Percentiles rank a stretch among this genome's conserved stretches.
Conservation (phyloP, 176 grass and related monocot genomes). For the Stipa capillata region DNA sequence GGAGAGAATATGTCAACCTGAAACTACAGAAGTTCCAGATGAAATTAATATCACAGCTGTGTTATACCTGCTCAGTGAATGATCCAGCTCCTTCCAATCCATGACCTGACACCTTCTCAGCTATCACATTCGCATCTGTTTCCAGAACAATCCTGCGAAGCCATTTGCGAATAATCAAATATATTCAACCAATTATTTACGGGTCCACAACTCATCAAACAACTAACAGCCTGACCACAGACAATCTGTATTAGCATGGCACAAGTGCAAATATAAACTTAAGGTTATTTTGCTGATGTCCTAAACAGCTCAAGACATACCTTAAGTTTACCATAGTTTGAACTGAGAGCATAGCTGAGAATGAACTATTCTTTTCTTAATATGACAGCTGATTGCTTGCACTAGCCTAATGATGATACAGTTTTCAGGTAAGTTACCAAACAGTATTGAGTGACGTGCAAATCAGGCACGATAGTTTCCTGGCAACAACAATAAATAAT, state of each 20-base stretch:
- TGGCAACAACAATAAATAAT: not conserved
- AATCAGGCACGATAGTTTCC: not conserved
- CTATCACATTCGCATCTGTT: conserved; percentile 55
- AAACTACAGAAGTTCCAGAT: not conserved
- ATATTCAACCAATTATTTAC: not conserved
- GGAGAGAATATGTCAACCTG: conserved; percentile 1
- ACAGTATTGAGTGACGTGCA: not conserved
- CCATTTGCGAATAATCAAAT: not conserved
- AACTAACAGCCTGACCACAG: not conserved
- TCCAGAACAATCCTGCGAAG: conserved; percentile 61
- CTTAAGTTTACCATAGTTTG: not conserved
- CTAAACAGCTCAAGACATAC: not conserved
- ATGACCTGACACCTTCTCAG: conserved; percentile 42
- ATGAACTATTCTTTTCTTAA: not conserved
- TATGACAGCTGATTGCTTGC: not conserved
- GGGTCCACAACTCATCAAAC: not conserved
- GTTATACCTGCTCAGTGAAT: conserved; percentile 48
- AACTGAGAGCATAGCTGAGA: not conserved
- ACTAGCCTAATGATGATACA: not conserved
- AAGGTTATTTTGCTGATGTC: not conserved
- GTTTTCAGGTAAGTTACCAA: not conserved
- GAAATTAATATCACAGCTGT: not conserved
- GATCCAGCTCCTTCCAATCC: conserved; percentile 42
- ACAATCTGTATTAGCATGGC: not conserved
- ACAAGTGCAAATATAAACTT: not conserved